phyloP scores from a whole-genome alignment of 495 filamentous ascomycete genomes.

The Hypoxylon intermedium region DNA sequence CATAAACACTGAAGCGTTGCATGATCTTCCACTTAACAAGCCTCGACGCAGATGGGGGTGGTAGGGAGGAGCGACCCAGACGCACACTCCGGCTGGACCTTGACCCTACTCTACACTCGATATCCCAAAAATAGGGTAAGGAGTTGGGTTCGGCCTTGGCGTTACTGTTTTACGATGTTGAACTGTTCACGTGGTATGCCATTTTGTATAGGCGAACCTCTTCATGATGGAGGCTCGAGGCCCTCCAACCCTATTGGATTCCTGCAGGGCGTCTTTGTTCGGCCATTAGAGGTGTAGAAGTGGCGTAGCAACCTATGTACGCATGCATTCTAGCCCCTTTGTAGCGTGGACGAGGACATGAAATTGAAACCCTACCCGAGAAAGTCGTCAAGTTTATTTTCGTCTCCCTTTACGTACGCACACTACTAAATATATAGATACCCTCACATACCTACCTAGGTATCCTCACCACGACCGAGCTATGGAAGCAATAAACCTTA shows the following conservation, averaged over 20 bases:
- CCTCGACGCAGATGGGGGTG: conserved; percentile 34
- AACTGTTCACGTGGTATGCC: conserved; percentile 35
- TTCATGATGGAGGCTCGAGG: conserved; percentile 29
- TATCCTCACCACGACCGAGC: neutral
- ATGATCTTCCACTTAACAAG: conserved; percentile 31
- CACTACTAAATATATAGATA: neutral
- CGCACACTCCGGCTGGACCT: conserved; percentile 18
- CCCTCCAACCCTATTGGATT: conserved; percentile 24
- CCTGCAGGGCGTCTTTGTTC: conserved; percentile 16
- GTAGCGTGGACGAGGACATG: conserved; percentile 8
- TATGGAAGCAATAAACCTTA: neutral
- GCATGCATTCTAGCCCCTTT: conserved; percentile 1
- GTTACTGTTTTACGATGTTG: conserved; percentile 11
- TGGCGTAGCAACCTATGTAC: conserved; percentile 31
- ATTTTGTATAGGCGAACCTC: conserved; percentile 23
- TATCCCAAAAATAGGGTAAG: conserved; percentile 23
- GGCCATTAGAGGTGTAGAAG: conserved; percentile 21
- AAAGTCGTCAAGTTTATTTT: neutral
- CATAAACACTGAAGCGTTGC: neutral
- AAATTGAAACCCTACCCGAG: neutral
- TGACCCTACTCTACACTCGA: no score
- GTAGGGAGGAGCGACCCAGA: conserved; percentile 15
- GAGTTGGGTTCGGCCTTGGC: conserved; percentile 28
- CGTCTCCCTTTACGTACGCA: neutral
- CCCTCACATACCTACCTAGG: no score